These are phyloP conservation scores for Brassica hybrid DNA, from an alignment of 441 rosid genomes.

Conservation along the genomic window DNA sequence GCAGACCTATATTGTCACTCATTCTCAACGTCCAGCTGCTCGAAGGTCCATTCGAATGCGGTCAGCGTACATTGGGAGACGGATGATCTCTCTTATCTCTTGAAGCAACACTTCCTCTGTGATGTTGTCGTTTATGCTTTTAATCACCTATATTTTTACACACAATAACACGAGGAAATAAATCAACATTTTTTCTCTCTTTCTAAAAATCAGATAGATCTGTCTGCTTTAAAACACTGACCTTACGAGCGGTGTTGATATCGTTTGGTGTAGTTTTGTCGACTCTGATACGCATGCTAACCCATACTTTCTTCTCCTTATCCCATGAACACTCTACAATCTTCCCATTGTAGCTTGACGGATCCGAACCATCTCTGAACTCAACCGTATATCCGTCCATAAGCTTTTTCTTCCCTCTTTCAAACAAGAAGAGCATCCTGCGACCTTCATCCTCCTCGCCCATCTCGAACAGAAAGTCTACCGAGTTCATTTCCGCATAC, in stretches of 20 bases:
- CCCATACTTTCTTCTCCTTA: conserved; percentile 68
- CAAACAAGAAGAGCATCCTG: conserved; percentile 59
- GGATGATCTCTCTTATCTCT: conserved; percentile 81
- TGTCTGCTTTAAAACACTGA: conserved; percentile 27
- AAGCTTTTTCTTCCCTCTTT: conserved; percentile 80
- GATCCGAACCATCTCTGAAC: conserved; percentile 77
- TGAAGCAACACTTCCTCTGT: conserved; percentile 82
- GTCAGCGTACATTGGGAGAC: conserved; percentile 96
- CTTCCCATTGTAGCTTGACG: conserved; percentile 66
- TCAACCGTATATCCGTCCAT: conserved; percentile 76
- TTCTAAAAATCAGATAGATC: background rate
- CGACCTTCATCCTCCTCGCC: conserved; percentile 49
- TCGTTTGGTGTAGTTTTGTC: conserved; percentile 92
- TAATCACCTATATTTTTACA: conserved; percentile 95
- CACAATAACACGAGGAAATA: too few species aligned
- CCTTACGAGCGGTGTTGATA: conserved; percentile 88
- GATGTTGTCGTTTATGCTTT: conserved; percentile 88
- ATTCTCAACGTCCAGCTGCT: background rate
- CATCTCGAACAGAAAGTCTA: conserved; percentile 92
- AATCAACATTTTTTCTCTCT: background rate
- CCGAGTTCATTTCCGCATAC: conserved; percentile 91
- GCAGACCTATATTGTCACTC: background rate
- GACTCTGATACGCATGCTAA: conserved; percentile 74
- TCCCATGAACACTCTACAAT: conserved; percentile 93
- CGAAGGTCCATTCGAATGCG: conserved; percentile 54